Evolutionary conservation across 345 rosid species (phyloP), one percentile per base, ranked within the genome.

Genomic region (Salix arbutifolia): DNA sequence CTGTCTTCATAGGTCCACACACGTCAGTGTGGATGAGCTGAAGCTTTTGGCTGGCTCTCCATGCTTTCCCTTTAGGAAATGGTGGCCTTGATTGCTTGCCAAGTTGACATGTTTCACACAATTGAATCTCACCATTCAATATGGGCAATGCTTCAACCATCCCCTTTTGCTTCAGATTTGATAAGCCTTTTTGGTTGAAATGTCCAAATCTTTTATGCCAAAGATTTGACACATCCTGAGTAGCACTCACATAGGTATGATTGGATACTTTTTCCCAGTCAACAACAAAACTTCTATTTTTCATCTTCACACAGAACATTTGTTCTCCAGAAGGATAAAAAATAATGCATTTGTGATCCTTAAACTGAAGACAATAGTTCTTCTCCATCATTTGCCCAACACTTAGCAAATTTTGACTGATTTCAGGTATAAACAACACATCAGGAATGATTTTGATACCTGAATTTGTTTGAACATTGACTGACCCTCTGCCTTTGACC

Each of bases 1-100:
- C n/a, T n/a, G n/a, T n/a, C n/a, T n/a, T n/a, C n/a, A n/a, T n/a
- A n/a, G n/a, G 28, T 28, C 76, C 58, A 71, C 68, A 11, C 58
- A 52, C 26, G 38, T 78, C 53, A 12, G 31, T 16, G 38, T 76
- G 80, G 6, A 72, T 66, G 8, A 79, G 46, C 3, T 72, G 31
- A 25, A 83, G 71, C 23, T 28, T 71, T 13, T 79, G 5, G 2
- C 0, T 11, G 3, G 74, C 78, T 68, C 72, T 78, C 33, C 37
- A 72, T 6, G 38, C 65, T 67, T 44, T 2, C 16, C 13, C 37
- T 53, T 11, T 3, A n/a, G 2, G 69, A 50, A 71, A 78, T 19
- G 50, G 70, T 2, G 16, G 4, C 19, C 25, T 69, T 3, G 6
- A 18, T 11, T 73, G 38, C 46, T 78, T 78, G 1, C 71, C 40